phyloP scores from a whole-genome alignment of 805 yeast species.

The Zygotorulaspora chibaensis region DNA sequence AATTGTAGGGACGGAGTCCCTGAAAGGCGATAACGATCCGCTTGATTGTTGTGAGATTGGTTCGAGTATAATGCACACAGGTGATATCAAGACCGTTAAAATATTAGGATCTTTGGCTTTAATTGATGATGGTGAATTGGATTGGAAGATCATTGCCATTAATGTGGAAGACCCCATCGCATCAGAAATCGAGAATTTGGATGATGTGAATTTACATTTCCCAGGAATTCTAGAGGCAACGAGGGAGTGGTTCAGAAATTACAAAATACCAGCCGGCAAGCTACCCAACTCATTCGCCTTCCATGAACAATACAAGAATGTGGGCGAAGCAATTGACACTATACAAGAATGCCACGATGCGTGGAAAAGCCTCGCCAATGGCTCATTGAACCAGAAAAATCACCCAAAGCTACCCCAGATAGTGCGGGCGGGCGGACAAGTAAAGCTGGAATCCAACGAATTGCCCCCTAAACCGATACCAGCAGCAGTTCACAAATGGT shows the following conservation, averaged over 20 bases:
- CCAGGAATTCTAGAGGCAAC: constrained; percentile 71
- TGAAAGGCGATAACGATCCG: constrained; percentile 90
- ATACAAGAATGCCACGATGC: constrained; percentile 61
- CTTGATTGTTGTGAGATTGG: constrained; percentile 93
- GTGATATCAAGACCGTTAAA: constrained; percentile 63
- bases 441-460: constrained; percentile 18
- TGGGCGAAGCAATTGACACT: constrained; percentile 53
- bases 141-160: constrained; percentile 84
- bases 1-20: constrained; percentile 41
- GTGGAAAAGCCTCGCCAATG: constrained; percentile 57
- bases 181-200: constrained; percentile 51
- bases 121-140: constrained; percentile 92
- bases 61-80: constrained; percentile 49
- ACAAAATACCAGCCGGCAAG: constrained; percentile 80
- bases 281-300: constrained; percentile 71
- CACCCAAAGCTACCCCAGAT: constrained; percentile 35
- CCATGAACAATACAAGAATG: constrained; percentile 59
- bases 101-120: constrained; percentile 73
- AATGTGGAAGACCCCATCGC: constrained; percentile 65
- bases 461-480: constrained; percentile 39
- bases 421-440: constrained; percentile 54
- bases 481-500: constrained; percentile 36
- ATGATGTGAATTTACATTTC: constrained; percentile 61
- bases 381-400: constrained; percentile 36
- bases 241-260: constrained; percentile 75